phyloP scores from a whole-genome alignment of 768 basidiomycete species.

The Leccinum ochraceum region DNA sequence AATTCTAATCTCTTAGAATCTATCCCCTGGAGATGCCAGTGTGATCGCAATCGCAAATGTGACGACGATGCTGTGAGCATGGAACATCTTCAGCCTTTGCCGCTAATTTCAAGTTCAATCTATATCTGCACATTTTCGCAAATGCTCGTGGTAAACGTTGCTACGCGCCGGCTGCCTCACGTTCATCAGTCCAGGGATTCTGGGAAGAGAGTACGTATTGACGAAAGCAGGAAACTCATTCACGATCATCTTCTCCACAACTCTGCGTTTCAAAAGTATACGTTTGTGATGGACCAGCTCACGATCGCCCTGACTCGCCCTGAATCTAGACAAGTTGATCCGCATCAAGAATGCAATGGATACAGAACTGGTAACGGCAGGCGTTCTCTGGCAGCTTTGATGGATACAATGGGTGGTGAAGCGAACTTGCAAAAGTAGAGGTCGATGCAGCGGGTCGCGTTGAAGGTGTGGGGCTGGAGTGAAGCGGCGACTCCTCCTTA shows the following conservation, averaged over 20 bases:
- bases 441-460: constrained; percentile 27
- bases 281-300: constrained; percentile 49
- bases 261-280: constrained; percentile 33
- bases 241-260: constrained; percentile 35
- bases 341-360: constrained; percentile 38
- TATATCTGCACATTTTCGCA: too few relatives aligned
- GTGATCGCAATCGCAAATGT: not conserved
- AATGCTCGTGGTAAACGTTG: constrained; percentile 37
- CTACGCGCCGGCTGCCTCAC: constrained; percentile 11
- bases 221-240: constrained; percentile 27
- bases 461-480: constrained; percentile 48
- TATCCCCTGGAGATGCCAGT: too few relatives aligned
- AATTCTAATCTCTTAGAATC: too few relatives aligned
- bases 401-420: constrained; percentile 40
- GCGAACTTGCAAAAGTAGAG: constrained; percentile 22
- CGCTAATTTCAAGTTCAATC: constrained; percentile 23
- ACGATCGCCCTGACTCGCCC: constrained; percentile 27
- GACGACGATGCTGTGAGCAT: constrained; percentile 14
- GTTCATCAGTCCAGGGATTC: constrained; percentile 1
- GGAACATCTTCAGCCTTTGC: constrained; percentile 33
- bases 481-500: constrained; percentile 19
- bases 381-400: constrained; percentile 35
- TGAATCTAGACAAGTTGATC: constrained; percentile 36
- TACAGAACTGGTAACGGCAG: constrained; percentile 22
- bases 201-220: constrained; percentile 1